These are phyloP conservation scores for Citrus australasica DNA, from an alignment of 345 rosid species.

Conservation along the genomic window DNA sequence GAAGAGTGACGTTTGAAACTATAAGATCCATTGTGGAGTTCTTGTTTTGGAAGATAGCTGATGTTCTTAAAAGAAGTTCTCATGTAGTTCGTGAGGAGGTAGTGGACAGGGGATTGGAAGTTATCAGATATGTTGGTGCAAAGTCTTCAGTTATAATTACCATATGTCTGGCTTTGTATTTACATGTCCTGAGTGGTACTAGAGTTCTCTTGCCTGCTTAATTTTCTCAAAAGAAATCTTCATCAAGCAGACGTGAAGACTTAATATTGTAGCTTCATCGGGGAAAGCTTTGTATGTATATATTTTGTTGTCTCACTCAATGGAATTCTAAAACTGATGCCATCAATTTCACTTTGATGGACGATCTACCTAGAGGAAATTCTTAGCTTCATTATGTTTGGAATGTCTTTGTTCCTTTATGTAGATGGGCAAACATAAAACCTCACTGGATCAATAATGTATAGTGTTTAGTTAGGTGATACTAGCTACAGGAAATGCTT, in stretches of 20 bases:
- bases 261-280: conserved; percentile 1
- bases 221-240: not conserved
- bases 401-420: not conserved
- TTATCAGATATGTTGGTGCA: conserved; percentile 57
- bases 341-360: not conserved
- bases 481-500: conserved; percentile 6
- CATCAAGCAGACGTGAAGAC: conserved; percentile 8
- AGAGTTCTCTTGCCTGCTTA: conserved; percentile 47
- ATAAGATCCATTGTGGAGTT: conserved; percentile 58
- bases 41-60: conserved; percentile 58
- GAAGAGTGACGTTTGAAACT: conserved; percentile 80
- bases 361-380: conserved; percentile 2
- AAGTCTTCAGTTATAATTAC: conserved; percentile 74
- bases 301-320: not conserved
- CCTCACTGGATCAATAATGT: not conserved
- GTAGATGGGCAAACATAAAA: not conserved
- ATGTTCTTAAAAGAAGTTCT: conserved; percentile 50
- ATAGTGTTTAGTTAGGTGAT: not conserved
- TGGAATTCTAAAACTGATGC: conserved; percentile 6
- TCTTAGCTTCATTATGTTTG: not conserved
- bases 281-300: conserved; percentile 4
- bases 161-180: conserved; percentile 70
- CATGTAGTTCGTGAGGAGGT: conserved; percentile 51
- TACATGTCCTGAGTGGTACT: conserved; percentile 54
- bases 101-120: conserved; percentile 60